Conservation (phyloP, 2,329 filamentous ascomycete genomes). For the Pseudogymnoascus sp. region DNA sequence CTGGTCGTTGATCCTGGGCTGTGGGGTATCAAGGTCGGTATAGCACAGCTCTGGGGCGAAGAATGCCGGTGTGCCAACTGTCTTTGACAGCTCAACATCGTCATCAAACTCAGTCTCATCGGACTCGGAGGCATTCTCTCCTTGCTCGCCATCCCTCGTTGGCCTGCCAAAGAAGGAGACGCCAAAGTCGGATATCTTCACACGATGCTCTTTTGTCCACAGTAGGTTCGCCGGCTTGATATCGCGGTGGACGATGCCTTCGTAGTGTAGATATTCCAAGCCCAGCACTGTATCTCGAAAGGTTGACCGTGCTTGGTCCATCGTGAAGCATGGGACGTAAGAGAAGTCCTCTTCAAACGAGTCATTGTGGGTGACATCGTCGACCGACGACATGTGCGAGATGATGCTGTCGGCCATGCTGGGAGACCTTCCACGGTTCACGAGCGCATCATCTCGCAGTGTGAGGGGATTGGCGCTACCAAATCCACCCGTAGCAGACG, state of each 20-base stretch:
- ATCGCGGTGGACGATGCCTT: conserved; percentile 75
- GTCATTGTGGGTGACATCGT: conserved; percentile 52
- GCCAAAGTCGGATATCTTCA: conserved; percentile 98
- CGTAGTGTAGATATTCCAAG: conserved; percentile 84
- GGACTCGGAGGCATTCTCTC: conserved; percentile 65
- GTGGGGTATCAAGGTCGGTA: conserved; percentile 61
- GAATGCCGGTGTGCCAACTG: conserved; percentile 93
- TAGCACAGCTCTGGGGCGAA: conserved; percentile 96
- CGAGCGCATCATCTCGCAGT: conserved; percentile 39
- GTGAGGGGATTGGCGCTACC: conserved; percentile 46
- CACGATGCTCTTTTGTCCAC: conserved; percentile 72
- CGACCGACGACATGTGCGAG: conserved; percentile 58
- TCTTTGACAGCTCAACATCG: conserved; percentile 93
- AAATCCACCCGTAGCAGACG: conserved; percentile 53
- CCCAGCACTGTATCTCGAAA: conserved; percentile 92
- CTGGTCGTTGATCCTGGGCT: conserved; percentile 75
- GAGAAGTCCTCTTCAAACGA: conserved; percentile 78
- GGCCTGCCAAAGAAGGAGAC: conserved; percentile 94
- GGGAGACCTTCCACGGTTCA: conserved; percentile 58
- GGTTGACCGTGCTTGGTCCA: conserved; percentile 69
- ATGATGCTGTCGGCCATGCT: conserved; percentile 74
- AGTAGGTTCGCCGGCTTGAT: conserved; percentile 88
- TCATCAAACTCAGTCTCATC: conserved; percentile 85
- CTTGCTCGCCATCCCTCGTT: conserved; percentile 70
- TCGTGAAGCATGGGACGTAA: conserved; percentile 87